phyloP scores from a whole-genome alignment of 768 basidiomycete species.

The Trametes cubensis region DNA sequence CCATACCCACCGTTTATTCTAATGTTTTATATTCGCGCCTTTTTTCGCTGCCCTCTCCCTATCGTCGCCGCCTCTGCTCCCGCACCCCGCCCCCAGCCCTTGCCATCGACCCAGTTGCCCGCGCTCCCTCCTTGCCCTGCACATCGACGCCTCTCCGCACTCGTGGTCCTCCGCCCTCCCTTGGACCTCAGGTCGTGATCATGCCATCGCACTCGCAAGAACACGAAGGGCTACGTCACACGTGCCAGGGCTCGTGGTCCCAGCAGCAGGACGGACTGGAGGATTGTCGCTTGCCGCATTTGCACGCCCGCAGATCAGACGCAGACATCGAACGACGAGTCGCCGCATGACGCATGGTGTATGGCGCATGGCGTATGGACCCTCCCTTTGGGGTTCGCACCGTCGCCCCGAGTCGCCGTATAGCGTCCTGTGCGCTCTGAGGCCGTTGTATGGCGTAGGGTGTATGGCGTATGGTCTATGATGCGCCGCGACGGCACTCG shows the following conservation, averaged over 20 bases:
- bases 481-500: too few species aligned
- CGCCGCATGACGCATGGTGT: too few species aligned
- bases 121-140: background rate
- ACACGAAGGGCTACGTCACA: too few species aligned
- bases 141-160: background rate
- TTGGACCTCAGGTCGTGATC: too few species aligned
- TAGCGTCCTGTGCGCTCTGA: background rate
- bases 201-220: too few species aligned
- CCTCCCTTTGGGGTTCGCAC: background rate
- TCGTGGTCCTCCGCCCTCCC: background rate
- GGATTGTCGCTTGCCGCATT: background rate
- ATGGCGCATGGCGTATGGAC: too few species aligned
- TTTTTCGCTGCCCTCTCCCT: background rate
- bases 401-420: background rate
- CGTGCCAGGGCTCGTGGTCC: too few species aligned
- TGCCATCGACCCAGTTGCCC: background rate
- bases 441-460: background rate
- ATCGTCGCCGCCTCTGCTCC: background rate
- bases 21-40: constrained; percentile 11
- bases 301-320: too few species aligned
- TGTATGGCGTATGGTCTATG: background rate
- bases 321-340: too few species aligned
- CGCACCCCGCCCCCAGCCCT: background rate
- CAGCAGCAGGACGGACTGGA: too few species aligned
- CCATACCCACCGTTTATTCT: constrained; percentile 17